Percentiles rank a stretch among this genome's conserved stretches.
phyloP scores from a whole-genome alignment of 306 rosid species.

The Echinosophora koreensis region DNA sequence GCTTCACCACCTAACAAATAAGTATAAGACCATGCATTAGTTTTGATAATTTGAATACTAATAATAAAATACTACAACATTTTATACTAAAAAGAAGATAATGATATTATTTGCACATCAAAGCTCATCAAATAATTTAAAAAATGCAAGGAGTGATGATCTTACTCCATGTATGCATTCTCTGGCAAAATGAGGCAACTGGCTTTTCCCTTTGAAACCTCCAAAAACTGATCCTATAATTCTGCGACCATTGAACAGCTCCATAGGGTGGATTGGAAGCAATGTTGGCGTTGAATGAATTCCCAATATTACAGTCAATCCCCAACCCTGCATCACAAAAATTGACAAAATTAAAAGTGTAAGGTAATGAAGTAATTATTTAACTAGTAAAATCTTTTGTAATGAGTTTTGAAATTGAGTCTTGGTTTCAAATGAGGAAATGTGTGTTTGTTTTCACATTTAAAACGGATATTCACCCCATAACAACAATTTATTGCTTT shows the following conservation, averaged over 20 bases:
- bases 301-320: slow-evolving; percentile 76
- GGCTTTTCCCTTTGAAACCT: slow-evolving; percentile 83
- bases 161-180: slow-evolving; percentile 72
- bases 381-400: neutral
- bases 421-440: neutral
- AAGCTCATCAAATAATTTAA: neutral
- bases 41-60: neutral
- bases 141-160: slow-evolving; percentile 22
- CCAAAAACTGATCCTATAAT: slow-evolving; percentile 71
- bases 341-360: neutral
- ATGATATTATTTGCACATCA: neutral
- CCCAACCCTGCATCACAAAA: slow-evolving; percentile 76
- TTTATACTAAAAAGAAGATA: neutral
- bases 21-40: slow-evolving; percentile 32
- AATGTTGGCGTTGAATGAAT: slow-evolving; percentile 64
- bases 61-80: neutral
- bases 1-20: slow-evolving; percentile 60
- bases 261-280: slow-evolving; percentile 91
- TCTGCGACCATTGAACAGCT: slow-evolving; percentile 70
- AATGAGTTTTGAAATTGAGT: neutral
- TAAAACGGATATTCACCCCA: too few species aligned
- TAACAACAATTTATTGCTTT: too few species aligned
- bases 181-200: slow-evolving; percentile 72
- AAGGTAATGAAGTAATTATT: neutral
- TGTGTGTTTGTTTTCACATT: too few species aligned